Conservation (phyloP, 2,329 filamentous ascomycete species). For the Colletotrichum shisoi region DNA sequence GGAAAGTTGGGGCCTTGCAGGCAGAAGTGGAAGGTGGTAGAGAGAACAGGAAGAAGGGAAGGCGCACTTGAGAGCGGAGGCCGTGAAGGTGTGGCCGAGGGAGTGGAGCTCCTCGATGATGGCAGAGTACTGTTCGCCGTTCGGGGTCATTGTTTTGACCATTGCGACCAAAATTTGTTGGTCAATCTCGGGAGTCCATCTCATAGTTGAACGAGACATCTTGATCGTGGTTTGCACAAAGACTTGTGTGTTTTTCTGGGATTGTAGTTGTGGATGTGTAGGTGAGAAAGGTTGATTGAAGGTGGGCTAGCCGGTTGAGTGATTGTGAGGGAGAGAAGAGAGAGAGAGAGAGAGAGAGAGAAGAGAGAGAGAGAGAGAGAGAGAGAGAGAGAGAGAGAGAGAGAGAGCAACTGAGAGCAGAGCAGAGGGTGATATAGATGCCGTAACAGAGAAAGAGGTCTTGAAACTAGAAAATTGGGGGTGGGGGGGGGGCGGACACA, state of each 20-base stretch:
- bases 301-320: slow-evolving; percentile 6
- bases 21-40: slow-evolving; percentile 10
- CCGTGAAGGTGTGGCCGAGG: slow-evolving; percentile 53
- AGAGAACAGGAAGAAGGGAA: slow-evolving; percentile 12
- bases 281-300: neutral
- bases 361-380: slow-evolving; percentile 17
- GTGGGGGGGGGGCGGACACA: too few species aligned
- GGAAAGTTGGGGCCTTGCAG: neutral
- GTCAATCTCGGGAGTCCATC: slow-evolving; percentile 55
- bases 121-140: slow-evolving; percentile 47
- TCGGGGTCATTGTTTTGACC: slow-evolving; percentile 50
- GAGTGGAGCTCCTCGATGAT: slow-evolving; percentile 46
- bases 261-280: neutral
- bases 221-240: neutral
- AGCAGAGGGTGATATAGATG: neutral
- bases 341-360: slow-evolving; percentile 13
- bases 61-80: slow-evolving; percentile 52
- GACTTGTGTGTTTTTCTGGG: neutral
- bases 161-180: slow-evolving; percentile 56
- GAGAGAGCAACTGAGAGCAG: slow-evolving; percentile 1
- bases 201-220: slow-evolving; percentile 45
- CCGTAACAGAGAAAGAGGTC: neutral
- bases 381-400: slow-evolving; percentile 17
- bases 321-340: slow-evolving; percentile 20
- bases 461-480: too few species aligned